A percentile compares a stretch with the other conserved stretches of the same genome.
phyloP scores from a whole-genome alignment of 2,329 filamentous ascomycete species.

The Ceratocystis diversiconidia region DNA sequence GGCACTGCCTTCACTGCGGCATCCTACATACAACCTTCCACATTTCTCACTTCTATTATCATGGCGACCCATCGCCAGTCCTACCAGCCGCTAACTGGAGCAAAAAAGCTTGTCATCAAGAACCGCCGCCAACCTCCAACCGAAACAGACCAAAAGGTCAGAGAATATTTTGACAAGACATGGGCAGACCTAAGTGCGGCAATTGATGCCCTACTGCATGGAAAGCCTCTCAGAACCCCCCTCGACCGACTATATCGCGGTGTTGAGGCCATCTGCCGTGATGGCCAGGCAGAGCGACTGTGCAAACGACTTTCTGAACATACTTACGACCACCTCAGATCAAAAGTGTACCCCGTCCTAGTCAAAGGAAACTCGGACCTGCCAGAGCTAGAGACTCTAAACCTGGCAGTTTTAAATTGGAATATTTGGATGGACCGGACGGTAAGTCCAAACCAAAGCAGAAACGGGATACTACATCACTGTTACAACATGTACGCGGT shows the following conservation, averaged over 20 bases:
- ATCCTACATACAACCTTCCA: background rate
- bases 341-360: slow-evolving; percentile 41
- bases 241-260: slow-evolving; percentile 80
- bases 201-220: slow-evolving; percentile 57
- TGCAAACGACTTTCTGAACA: slow-evolving; percentile 50
- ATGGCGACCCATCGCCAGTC: background rate
- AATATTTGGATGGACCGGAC: slow-evolving; percentile 47
- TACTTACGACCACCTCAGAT: slow-evolving; percentile 54
- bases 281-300: slow-evolving; percentile 54
- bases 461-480: too few species aligned
- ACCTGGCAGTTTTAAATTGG: slow-evolving; percentile 48
- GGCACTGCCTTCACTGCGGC: background rate
- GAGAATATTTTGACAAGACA: slow-evolving; percentile 63
- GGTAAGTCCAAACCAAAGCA: slow-evolving; percentile 6
- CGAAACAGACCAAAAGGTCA: slow-evolving; percentile 41
- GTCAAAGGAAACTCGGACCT: slow-evolving; percentile 32
- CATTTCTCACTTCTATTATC: background rate
- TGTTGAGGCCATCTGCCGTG: slow-evolving; percentile 81
- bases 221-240: slow-evolving; percentile 50
- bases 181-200: slow-evolving; percentile 62
- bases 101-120: slow-evolving; percentile 84
- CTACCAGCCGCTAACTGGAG: slow-evolving; percentile 54
- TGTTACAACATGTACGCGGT: too few species aligned
- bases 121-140: slow-evolving; percentile 52
- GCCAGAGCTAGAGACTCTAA: slow-evolving; percentile 50